Percentiles rank a stretch among this genome's conserved stretches.
phyloP scores from a whole-genome alignment of 306 rosid species.

The Ormosia emarginata region DNA sequence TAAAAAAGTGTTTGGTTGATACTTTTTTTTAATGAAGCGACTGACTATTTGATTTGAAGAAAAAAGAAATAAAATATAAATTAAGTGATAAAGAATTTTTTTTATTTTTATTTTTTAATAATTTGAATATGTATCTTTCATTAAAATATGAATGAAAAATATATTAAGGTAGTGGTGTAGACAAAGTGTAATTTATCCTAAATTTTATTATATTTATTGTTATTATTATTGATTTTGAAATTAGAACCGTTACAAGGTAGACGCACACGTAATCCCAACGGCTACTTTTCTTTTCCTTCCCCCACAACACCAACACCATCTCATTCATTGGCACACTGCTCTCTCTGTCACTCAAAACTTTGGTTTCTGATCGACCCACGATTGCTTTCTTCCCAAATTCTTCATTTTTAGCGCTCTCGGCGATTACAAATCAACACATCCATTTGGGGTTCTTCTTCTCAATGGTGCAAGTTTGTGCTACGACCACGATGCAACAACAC shows the following conservation, averaged over 20 bases:
- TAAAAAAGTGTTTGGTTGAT: no score
- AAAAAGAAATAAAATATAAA: no score
- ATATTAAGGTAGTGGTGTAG: no score
- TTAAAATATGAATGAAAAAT: no score
- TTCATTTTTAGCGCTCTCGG: neutral
- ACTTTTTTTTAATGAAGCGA: no score
- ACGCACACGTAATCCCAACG: conserved; percentile 22
- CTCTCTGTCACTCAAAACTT: neutral
- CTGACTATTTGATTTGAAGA: no score
- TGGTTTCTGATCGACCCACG: neutral
- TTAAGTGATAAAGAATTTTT: no score
- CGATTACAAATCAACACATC: neutral
- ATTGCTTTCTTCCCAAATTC: neutral
- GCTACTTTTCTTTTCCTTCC: conserved; percentile 15
- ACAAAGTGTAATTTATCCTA: no score
- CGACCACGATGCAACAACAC: conserved; percentile 22
- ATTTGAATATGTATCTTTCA: no score
- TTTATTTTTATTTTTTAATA: no score
- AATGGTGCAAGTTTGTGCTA: neutral
- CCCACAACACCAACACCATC: neutral
- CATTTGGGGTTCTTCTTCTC: conserved; percentile 11
- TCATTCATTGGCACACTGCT: neutral
- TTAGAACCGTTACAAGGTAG: conserved; percentile 32
- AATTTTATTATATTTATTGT: neutral
- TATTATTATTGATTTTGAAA: neutral